A percentile compares a stretch with the other conserved stretches of the same genome.
phyloP scores from a whole-genome alignment of 2,329 filamentous ascomycete genomes.

The Diaporthe ilicicola region DNA sequence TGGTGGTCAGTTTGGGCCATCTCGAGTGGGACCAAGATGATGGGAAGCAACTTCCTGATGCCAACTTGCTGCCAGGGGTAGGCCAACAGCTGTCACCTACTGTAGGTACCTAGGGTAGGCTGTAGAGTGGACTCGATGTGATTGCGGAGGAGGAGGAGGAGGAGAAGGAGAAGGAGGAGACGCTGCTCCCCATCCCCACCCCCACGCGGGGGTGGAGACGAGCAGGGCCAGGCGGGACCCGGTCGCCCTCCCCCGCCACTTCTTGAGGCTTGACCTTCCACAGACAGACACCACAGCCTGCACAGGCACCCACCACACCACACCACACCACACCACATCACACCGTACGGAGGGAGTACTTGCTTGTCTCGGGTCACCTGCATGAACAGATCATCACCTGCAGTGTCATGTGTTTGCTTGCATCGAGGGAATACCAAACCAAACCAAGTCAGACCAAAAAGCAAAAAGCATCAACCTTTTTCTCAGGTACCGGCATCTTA shows the following conservation, averaged over 20 bases:
- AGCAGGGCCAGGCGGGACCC: background rate
- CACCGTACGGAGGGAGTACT: too few relatives aligned
- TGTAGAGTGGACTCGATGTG: slow-evolving; percentile 1
- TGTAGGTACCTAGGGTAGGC: background rate
- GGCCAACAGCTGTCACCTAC: too few relatives aligned
- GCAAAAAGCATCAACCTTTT: background rate
- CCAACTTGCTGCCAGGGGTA: background rate
- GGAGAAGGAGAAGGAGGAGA: background rate
- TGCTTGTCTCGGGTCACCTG: slow-evolving; percentile 17
- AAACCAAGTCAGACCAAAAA: background rate
- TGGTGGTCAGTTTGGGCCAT: background rate
- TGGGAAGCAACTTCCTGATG: background rate
- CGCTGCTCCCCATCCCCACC: slow-evolving; percentile 12
- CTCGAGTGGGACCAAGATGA: background rate
- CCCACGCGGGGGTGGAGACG: background rate
- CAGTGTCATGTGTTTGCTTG: slow-evolving; percentile 8
- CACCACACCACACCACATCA: background rate
- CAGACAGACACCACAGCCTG: background rate
- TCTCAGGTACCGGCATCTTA: background rate
- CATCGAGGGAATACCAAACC: background rate
- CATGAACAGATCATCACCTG: slow-evolving; percentile 22
- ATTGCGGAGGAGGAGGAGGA: slow-evolving; percentile 12
- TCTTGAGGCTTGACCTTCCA: background rate
- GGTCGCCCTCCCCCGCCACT: background rate
- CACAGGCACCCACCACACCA: background rate